Evolutionary conservation across 352 stramenopile genomes (phyloP).

Genomic region (Pythium scleroteichum): DNA sequence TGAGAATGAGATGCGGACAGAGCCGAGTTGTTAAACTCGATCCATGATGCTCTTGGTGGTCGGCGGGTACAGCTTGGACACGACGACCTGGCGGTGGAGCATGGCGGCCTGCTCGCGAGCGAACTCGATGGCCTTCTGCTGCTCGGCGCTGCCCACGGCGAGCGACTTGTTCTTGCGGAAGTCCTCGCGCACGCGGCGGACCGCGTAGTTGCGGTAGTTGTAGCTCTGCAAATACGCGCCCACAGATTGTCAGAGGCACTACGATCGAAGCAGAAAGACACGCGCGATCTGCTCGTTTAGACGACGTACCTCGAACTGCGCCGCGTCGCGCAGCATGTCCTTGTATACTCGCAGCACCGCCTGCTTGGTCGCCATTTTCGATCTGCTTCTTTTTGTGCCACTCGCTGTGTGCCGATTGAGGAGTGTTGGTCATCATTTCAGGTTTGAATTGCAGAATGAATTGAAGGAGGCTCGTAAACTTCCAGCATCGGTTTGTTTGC

Average conservation of each 20-base stretch:
- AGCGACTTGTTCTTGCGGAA: conserved; percentile 70
- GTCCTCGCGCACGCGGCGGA: conserved; percentile 68
- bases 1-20: neutral
- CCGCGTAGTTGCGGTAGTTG: conserved; percentile 73
- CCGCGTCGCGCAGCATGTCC: conserved; percentile 31
- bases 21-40: conserved; percentile 10
- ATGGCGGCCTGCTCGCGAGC: conserved; percentile 51
- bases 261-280: neutral
- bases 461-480: too few species aligned
- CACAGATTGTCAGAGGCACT: conserved; percentile 6
- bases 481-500: too few species aligned
- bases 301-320: conserved; percentile 21
- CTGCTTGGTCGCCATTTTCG: conserved; percentile 28
- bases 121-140: conserved; percentile 46
- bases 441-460: too few species aligned
- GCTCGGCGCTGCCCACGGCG: conserved; percentile 42
- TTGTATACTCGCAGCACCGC: conserved; percentile 28
- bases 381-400: conserved; percentile 15
- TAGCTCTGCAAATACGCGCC: conserved; percentile 44
- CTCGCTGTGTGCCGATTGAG: neutral
- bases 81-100: conserved; percentile 60
- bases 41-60: conserved; percentile 73
- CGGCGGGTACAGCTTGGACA: conserved; percentile 73
- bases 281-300: neutral
- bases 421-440: neutral